A percentile compares a stretch with the other conserved stretches of the same genome.
These are phyloP conservation scores for Pezicula rhizophila DNA, from an alignment of 2,329 filamentous ascomycete species.

Conservation along the genomic window DNA sequence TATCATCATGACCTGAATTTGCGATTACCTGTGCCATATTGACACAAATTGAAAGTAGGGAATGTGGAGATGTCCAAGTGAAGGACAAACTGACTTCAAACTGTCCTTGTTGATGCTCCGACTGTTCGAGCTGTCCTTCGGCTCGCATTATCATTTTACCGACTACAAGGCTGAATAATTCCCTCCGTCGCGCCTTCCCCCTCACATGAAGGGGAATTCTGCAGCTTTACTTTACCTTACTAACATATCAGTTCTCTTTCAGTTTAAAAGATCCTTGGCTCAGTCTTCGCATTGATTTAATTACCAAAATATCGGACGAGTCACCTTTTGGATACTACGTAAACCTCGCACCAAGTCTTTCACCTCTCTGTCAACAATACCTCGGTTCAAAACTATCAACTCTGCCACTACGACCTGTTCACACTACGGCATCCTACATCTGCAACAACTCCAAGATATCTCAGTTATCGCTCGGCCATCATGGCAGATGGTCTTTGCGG, in stretches of 20 bases:
- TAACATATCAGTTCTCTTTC: no score
- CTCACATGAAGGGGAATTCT: no score
- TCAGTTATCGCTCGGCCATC: slow-evolving; percentile 28
- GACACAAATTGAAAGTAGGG: slow-evolving; percentile 9
- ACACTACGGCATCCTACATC: background rate
- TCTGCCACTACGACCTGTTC: background rate
- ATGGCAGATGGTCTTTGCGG: slow-evolving; percentile 67
- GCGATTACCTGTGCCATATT: slow-evolving; percentile 70
- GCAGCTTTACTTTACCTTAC: no score
- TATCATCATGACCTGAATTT: slow-evolving; percentile 92
- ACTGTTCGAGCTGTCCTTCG: slow-evolving; percentile 2
- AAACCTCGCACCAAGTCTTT: no score
- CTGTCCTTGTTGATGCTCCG: slow-evolving; percentile 7
- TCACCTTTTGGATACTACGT: no score
- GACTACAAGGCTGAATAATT: background rate
- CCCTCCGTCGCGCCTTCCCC: no score
- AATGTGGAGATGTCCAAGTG: slow-evolving; percentile 5
- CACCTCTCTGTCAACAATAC: no score
- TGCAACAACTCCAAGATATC: background rate
- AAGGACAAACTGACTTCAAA: slow-evolving; percentile 1
- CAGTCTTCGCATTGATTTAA: no score
- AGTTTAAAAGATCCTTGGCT: no score
- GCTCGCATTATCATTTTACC: background rate
- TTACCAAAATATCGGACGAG: no score
- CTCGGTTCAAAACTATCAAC: no score